phyloP scores from a whole-genome alignment of 345 rosid genomes.

The Corymbia maculata region DNA sequence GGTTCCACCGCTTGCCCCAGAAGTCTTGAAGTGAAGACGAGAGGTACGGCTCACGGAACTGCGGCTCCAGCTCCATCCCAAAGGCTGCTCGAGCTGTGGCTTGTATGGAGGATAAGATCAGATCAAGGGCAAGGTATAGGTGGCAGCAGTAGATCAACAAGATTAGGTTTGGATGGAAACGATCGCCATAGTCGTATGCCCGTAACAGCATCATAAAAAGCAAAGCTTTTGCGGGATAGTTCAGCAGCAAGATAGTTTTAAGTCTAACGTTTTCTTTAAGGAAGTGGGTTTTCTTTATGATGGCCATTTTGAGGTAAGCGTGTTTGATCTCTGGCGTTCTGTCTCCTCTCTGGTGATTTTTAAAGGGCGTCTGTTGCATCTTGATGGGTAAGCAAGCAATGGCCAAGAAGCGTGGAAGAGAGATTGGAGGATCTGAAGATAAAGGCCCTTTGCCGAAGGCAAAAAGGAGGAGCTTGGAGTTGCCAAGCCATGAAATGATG shows the following conservation, averaged over 20 bases:
- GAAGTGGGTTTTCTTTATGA: not conserved
- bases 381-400: slow-evolving; percentile 15
- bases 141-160: slow-evolving; percentile 1
- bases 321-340: not conserved
- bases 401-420: slow-evolving; percentile 2
- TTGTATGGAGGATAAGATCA: slow-evolving; percentile 1
- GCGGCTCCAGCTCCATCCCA: slow-evolving; percentile 19
- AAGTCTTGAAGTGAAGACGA: slow-evolving; percentile 23
- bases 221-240: not conserved
- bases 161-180: not conserved
- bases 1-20: slow-evolving; percentile 25
- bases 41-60: slow-evolving; percentile 20
- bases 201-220: not conserved
- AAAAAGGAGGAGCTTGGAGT: slow-evolving; percentile 22
- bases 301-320: not conserved
- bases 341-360: not conserved
- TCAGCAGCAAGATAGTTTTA: not conserved
- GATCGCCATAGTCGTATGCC: not conserved
- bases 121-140: slow-evolving; percentile 10
- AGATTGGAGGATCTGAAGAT: slow-evolving; percentile 1
- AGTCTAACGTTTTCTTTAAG: not conserved
- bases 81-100: slow-evolving; percentile 2
- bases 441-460: slow-evolving; percentile 22
- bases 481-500: slow-evolving; percentile 24
- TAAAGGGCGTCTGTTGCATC: not conserved